Base-by-base conservation (phyloP, 2,329 filamentous ascomycete genomes). In the Apiospora marii region DNA sequence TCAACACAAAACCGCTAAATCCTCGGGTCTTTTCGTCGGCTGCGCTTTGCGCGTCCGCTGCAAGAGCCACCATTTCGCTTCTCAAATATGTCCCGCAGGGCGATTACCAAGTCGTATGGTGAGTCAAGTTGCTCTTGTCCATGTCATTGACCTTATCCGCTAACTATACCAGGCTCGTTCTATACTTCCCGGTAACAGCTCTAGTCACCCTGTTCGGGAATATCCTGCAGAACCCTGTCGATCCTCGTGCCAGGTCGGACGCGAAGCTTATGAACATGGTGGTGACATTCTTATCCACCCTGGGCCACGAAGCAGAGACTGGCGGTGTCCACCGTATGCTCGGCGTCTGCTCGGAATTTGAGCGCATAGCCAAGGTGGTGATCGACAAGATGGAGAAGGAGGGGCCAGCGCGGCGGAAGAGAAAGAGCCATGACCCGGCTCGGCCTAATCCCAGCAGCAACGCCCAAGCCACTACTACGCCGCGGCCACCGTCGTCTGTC, bases 51-150 rank as follows among this genome's bases (percentile, higher is more conserved):
- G 97, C 98, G 3, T 94, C 95, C 68, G 96, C 96, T 22, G 96
- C 96, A 2, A 88, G 96, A 77, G 95, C 96, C 2, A 97, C 95
- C 3, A 98, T 99, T 72, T 94, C 96, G 73, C 84, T 99, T 58
- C 91, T 99, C 75, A 97, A 97, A 82, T 98, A 98, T 81, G 95
- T 98, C 68, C 96, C 96, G 0, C 95, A 98, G 80, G 95, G 95
- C 67, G 96, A 99, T 80, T 95, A 95, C 80, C 92, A 94, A 68
- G 98, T 95, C 82, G 95, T 98, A 70, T 99, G 96, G 96, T 97
- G 84, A 85, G 92, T 85, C 13, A 41, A 22, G 19, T 41, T 41
- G 34, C 22, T 41, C 58, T 22, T 64, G 1, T 12, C 43, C 41
- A 34, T 58, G 7, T 44, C 8, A 41, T 14, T n/a, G 22, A n/a